Evolutionary conservation across 2,329 filamentous ascomycete genomes (phyloP).

Genomic region (Trichoderma brevicompactum): DNA sequence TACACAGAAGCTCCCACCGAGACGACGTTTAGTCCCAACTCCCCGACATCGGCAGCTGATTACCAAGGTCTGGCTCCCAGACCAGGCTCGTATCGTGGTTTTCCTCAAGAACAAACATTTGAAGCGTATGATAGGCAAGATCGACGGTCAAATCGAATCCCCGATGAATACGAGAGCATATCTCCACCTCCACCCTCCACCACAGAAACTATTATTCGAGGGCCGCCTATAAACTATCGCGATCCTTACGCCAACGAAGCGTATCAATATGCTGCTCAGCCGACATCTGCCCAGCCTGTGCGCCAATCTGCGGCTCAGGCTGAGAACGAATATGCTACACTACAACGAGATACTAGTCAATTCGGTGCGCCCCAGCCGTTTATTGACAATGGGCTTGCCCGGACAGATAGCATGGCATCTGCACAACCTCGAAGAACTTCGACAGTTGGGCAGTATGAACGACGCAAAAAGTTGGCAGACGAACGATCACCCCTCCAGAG

Average conservation of each 20-base stretch:
- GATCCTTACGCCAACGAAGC: conserved; percentile 47
- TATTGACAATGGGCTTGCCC: conserved; percentile 33
- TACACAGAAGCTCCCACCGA: conserved; percentile 60
- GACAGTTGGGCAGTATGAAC: conserved; percentile 46
- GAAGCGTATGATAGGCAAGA: conserved; percentile 34
- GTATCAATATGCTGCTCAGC: conserved; percentile 35
- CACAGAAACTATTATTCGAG: conserved; percentile 62
- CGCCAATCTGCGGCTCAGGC: conserved; percentile 29
- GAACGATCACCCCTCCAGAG: conserved; percentile 91
- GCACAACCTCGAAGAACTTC: conserved; percentile 46
- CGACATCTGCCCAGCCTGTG: conserved; percentile 20
- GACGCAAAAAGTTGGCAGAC: conserved; percentile 68
- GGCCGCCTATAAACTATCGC: conserved; percentile 62
- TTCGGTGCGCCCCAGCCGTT: conserved; percentile 27
- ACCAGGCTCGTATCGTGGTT: conserved; percentile 61
- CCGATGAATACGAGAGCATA: conserved; percentile 45
- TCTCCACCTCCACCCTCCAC: conserved; percentile 53
- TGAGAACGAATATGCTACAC: conserved; percentile 36
- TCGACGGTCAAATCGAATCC: conserved; percentile 31
- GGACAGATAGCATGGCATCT: conserved; percentile 35
- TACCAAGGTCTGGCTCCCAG: conserved; percentile 60
- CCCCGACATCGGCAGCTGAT: conserved; percentile 58
- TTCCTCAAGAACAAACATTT: conserved; percentile 47
- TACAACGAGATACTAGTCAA: conserved; percentile 22
- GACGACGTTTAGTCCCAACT: conserved; percentile 62